phyloP scores from a whole-genome alignment of 169 alveolate genomes.

The Eimeria falciformis region DNA sequence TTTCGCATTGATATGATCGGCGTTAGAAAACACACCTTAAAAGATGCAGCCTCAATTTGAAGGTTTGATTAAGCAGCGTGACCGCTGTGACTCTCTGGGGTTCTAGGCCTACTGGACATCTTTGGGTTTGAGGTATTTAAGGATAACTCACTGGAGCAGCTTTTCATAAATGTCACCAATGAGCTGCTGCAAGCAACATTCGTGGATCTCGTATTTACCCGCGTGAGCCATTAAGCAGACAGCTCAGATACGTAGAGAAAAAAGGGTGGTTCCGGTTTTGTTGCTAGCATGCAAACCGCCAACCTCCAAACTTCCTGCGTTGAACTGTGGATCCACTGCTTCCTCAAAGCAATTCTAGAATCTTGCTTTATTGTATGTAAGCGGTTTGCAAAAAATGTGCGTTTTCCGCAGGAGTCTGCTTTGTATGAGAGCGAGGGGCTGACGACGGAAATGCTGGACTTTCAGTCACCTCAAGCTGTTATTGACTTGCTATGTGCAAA shows the following conservation, averaged over 20 bases:
- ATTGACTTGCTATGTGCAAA: background rate
- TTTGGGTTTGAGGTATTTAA: slow-evolving; percentile 98
- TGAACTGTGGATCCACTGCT: too few species aligned
- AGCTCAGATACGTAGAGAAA: slow-evolving; percentile 24
- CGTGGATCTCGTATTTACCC: slow-evolving; percentile 95
- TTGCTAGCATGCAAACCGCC: background rate
- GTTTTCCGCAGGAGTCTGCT: background rate
- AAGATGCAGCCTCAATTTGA: too few species aligned
- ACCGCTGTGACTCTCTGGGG: background rate
- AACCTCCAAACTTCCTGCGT: too few species aligned
- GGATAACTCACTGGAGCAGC: slow-evolving; percentile 97
- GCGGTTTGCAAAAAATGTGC: too few species aligned
- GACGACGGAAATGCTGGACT: background rate
- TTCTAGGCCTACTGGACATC: slow-evolving; percentile 93
- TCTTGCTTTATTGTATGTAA: too few species aligned
- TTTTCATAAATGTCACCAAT: slow-evolving; percentile 97
- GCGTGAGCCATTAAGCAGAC: slow-evolving; percentile 87
- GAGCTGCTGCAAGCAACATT: slow-evolving; percentile 96
- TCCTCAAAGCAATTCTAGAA: too few species aligned
- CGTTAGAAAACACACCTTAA: too few species aligned
- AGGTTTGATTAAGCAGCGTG: background rate
- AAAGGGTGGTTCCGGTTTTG: background rate
- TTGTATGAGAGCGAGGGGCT: slow-evolving; percentile 19
- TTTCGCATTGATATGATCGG: too few species aligned
- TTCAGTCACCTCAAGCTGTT: background rate